Evolutionary conservation across 805 yeast species (phyloP), one percentile per base, ranked within the genome.

Genomic region (Starmerella floricola): DNA sequence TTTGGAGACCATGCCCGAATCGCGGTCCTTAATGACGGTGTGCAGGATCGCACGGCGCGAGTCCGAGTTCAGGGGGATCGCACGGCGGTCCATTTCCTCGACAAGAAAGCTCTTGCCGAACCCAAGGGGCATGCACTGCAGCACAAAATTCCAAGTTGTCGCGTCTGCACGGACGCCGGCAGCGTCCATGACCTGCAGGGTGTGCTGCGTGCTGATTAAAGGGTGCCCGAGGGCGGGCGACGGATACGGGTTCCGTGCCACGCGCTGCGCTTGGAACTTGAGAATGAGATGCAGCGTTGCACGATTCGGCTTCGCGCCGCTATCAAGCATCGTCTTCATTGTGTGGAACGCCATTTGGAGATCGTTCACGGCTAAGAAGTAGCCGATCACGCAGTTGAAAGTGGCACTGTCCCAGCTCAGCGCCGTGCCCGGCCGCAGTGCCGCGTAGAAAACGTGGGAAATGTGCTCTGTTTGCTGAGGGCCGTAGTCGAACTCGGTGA

Each of bases 51-150:
- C 36, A 11, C 30, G 34, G 31, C 34, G 36, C 15, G 52, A 46
- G 10, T 15, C 19, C n/a, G 41, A 42, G 24, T 39, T 31, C 20
- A 48, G 40, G 13, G 42, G 31, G 4, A 51, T 47, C 27, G 33
- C 35, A 3, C 53, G 43, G n/a, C 42, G 32, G 31, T 40, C 45
- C 55, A 51, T 51, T 23, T 49, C 55, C 34, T 51, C 55, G 8
- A 49, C 34, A 24, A 51, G 23, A 28, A 51, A 47, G 42, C 53
- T 49, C 36, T 51, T 51, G 33, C 53, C 52, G 32, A 45, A 51
- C 16, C 54, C 54, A 31, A 47, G 32, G 4, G 55, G 55, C 53
- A 51, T 49, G 28, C 48, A 43, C 38, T 40, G 47, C 35, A 49
- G 20, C 21, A 36, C 49, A 21, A 41, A 40, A 18, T 51, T 51